Evolutionary conservation across 805 yeast species (phyloP), one percentile per base, ranked within the genome.

Genomic region (Priceomyces medius): DNA sequence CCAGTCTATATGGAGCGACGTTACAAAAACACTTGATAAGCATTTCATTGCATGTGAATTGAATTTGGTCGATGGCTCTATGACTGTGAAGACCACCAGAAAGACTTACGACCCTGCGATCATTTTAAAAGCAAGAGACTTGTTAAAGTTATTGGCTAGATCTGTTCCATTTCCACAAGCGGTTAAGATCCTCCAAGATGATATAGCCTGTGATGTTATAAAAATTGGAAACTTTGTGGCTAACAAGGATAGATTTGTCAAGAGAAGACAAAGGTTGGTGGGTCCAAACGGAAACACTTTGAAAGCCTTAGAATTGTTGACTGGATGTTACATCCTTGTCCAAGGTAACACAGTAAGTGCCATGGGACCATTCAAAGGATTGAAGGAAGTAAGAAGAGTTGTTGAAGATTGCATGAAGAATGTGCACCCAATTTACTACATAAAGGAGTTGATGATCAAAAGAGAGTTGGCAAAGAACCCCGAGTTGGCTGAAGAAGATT

Each of bases 121-220:
- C 40, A 88, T 93, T 52, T 75, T 93, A 54, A 91, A 89, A 56
- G 97, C 98, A 14, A 80, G 99, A 61, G 99, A 93, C 65, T 74
- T 93, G 61, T 88, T 93, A 58, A 93, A 91, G 65, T 76, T 93
- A 40, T 72, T 93, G 51, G 96, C 98, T 0, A 81, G 99, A 65
- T 88, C 97, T 2, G 99, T 93, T 29, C 98, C 99, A 20, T 86
- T 86, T 52, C 97, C 97, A 3, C 99, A 93, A 63, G 98, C 98
- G 1, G 80, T 88, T 20, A 91, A 88, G 68, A 84, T 93, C 35
- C 66, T 93, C 45, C 86, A 89, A 53, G 97, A 91, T 58, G 97
- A 90, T 50, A 73, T 84, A 53, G 97, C 97, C 0, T 90, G 97
- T 68, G 99, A 93, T 55, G 93, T 93, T 37, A 87, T 93, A 51